Evolutionary conservation across 148 eudicot species (phyloP).

Genomic region (Fagopyrum homotropicum): DNA sequence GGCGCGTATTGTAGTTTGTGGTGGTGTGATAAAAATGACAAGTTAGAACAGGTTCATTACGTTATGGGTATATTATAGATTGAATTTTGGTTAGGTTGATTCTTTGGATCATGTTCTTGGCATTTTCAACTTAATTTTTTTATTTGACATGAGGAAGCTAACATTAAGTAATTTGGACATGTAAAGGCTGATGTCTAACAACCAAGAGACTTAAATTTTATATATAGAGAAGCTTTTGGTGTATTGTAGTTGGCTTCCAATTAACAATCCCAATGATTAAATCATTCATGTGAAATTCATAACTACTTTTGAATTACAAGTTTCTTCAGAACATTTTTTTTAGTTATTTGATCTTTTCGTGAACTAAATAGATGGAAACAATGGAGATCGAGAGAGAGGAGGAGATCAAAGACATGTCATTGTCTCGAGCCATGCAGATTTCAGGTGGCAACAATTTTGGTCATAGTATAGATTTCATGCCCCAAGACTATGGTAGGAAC

Average conservation of each 20-base stretch:
- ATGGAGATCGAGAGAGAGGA: conserved; percentile 23
- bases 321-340: not conserved
- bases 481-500: conserved; percentile 57
- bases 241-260: conserved; percentile 32
- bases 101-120: conserved; percentile 41
- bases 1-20: no score
- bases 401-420: conserved; percentile 57
- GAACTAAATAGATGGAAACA: not conserved
- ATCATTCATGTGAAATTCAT: not conserved
- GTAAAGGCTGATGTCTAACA: conserved; percentile 59
- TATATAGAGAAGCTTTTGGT: conserved; percentile 47
- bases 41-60: not conserved
- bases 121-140: conserved; percentile 24
- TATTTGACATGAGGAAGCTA: not conserved
- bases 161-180: conserved; percentile 25
- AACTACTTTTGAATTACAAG: not conserved
- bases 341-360: not conserved
- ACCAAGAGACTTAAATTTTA: conserved; percentile 17
- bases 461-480: conserved; percentile 66
- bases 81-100: not conserved
- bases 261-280: conserved; percentile 2
- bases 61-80: not conserved
- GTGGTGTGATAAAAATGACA: not conserved
- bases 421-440: conserved; percentile 56
- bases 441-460: conserved; percentile 69